Percentiles rank a stretch among this genome's conserved stretches.
These are phyloP conservation scores for Niebla homalea DNA, from an alignment of 495 filamentous ascomycete species.

Conservation along the genomic window DNA sequence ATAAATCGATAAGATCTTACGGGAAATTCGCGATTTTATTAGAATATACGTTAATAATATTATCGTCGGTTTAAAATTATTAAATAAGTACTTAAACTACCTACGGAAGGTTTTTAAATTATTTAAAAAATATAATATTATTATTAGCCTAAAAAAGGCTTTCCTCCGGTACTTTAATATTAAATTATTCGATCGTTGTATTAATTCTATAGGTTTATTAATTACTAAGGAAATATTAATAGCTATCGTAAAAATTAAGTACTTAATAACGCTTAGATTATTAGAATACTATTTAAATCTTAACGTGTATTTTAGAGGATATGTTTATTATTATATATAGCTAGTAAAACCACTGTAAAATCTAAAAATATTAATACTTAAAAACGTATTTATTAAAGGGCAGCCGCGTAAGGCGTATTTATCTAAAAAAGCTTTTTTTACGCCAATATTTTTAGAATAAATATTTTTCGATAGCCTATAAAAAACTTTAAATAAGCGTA, in stretches of 20 bases:
- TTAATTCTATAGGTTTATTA: conserved; percentile 1
- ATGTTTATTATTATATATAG: neutral
- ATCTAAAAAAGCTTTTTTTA: no score
- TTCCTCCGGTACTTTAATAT: conserved; percentile 2
- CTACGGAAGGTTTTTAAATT: neutral
- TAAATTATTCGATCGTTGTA: neutral
- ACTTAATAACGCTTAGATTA: no score
- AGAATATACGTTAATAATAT: no score
- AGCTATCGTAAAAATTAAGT: no score
- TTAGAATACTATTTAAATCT: no score
- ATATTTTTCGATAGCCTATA: no score
- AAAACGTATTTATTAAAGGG: neutral
- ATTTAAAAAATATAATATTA: neutral
- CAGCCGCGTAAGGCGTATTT: no score
- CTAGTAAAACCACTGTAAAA: neutral
- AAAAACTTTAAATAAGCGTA: no score
- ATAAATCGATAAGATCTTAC: neutral
- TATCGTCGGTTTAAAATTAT: no score
- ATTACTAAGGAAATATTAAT: neutral
- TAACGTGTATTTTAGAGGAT: neutral
- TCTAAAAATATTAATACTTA: neutral
- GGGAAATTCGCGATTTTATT: no score
- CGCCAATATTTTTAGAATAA: no score
- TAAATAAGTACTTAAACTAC: neutral
- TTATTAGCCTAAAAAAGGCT: neutral